A percentile compares a stretch with the other conserved stretches of the same genome.
Evolutionary conservation across 2,329 filamentous ascomycete genomes (phyloP).

Genomic region (Stromatinia cepivora): DNA sequence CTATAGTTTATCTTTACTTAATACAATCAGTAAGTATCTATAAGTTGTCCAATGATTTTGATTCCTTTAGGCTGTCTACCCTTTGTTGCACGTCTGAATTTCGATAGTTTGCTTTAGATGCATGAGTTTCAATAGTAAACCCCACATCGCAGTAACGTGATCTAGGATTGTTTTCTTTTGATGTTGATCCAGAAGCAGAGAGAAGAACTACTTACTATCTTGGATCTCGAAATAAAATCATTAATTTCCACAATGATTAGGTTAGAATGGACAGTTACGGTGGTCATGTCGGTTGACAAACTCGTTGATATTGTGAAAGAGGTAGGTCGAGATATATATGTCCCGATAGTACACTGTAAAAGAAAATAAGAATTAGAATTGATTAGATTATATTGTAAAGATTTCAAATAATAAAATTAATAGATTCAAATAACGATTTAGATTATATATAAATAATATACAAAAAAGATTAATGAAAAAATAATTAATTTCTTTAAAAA

Average conservation of each 20-base stretch:
- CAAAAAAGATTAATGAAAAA: too few species aligned
- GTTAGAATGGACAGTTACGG: too few species aligned
- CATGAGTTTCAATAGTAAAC: background rate
- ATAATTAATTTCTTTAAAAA: too few species aligned
- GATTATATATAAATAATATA: too few species aligned
- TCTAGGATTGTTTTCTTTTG: background rate
- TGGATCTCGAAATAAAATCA: background rate
- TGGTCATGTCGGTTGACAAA: too few species aligned
- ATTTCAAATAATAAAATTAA: too few species aligned
- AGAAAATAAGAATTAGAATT: too few species aligned
- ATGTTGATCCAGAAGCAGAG: background rate
- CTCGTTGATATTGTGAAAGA: too few species aligned
- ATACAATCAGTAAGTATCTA: background rate
- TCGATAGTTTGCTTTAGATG: background rate
- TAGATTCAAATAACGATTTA: too few species aligned
- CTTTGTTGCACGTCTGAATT: background rate
- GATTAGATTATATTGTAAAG: too few species aligned
- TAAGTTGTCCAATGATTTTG: background rate
- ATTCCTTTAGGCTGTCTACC: background rate
- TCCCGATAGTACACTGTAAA: too few species aligned
- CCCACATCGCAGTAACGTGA: background rate
- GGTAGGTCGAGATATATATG: too few species aligned
- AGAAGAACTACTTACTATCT: background rate
- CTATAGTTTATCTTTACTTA: background rate
- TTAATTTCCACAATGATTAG: background rate